Evolutionary conservation across 202 grass and related monocot species (phyloP).

Genomic region (Hordeum pubiflorum): DNA sequence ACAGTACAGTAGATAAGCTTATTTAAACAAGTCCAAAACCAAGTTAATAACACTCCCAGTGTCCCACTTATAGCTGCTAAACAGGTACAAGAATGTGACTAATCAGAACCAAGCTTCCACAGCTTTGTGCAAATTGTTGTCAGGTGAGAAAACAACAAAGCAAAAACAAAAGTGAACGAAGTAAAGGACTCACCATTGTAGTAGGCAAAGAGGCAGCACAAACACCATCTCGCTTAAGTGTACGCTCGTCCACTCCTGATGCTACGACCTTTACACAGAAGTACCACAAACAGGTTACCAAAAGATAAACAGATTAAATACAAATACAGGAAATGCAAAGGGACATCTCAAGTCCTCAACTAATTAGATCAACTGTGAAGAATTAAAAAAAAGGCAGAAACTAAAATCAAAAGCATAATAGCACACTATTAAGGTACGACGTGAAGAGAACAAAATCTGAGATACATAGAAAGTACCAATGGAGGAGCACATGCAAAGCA

Average conservation of each 20-base stretch:
- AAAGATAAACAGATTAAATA: neutral
- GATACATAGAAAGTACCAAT: conserved; percentile 47
- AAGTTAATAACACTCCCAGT: neutral
- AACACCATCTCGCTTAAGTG: conserved; percentile 92
- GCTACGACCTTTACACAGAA: conserved; percentile 66
- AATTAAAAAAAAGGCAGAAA: conserved; percentile 9
- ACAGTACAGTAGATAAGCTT: neutral
- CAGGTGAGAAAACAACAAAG: neutral
- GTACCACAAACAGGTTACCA: neutral
- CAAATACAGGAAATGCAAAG: neutral
- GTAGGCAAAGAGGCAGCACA: conserved; percentile 97
- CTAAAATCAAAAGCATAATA: conserved; percentile 1
- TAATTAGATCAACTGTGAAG: neutral
- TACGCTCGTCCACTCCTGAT: conserved; percentile 89
- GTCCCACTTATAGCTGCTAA: neutral
- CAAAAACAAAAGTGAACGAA: neutral
- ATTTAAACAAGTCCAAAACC: neutral
- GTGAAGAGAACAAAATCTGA: conserved; percentile 5
- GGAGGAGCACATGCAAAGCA: conserved; percentile 98
- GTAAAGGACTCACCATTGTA: conserved; percentile 57
- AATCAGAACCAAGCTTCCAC: conserved; percentile 7
- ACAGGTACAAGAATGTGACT: neutral
- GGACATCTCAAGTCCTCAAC: neutral
- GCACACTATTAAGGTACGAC: conserved; percentile 13
- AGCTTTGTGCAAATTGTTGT: neutral